Base-by-base conservation (phyloP, 768 basidiomycete genomes). In the Lentinula sp. region DNA sequence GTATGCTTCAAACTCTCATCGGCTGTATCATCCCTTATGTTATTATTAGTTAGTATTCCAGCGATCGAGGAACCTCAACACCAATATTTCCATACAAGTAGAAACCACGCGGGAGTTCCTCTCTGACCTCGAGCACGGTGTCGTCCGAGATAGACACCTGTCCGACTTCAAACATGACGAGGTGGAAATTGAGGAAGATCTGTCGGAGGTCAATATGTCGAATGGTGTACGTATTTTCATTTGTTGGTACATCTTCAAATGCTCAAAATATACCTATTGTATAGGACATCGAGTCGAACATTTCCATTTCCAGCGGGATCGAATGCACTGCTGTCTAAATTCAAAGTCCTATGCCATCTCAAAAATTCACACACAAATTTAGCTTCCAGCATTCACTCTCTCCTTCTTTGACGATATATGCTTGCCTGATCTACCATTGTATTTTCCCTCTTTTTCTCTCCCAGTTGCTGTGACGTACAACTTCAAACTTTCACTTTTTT, bases 331-430 rank as follows among this genome's bases (percentile, higher is more conserved):
- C 46, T 20, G 46, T 48, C 20, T 48, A 48, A 48, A 3, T 18
- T 20, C 46, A n/a, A 43, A 43, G 16, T 43, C 16, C 16, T n/a
- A n/a, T 43, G 15, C 42, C 16, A 82, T 62, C n/a, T 4, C 15
- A 10, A 41, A 41, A 45, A n/a, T 7, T 18, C n/a, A 45, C 28
- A 28, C 28, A 23, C 3, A 48, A 3, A 48, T n/a, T 10, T 13
- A 9, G 9, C 37, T 9, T 39, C 37, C 7, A 39, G 37, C 6
- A 28, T 2, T 28, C 28, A 28, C 28, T 28, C 28, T 3, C 28
- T 28, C 4, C 4, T 4, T 39, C 6, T 39, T 39, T 39, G 5
- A 1, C 6, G 7, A 13, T 13, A 9, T 9, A 13, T 39, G 37
- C 37, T 39, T 39, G 13, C 37, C 13, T 13, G 37, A 39, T 39